phyloP scores from a whole-genome alignment of 805 yeast species.

The Kuraishia capsulata region DNA sequence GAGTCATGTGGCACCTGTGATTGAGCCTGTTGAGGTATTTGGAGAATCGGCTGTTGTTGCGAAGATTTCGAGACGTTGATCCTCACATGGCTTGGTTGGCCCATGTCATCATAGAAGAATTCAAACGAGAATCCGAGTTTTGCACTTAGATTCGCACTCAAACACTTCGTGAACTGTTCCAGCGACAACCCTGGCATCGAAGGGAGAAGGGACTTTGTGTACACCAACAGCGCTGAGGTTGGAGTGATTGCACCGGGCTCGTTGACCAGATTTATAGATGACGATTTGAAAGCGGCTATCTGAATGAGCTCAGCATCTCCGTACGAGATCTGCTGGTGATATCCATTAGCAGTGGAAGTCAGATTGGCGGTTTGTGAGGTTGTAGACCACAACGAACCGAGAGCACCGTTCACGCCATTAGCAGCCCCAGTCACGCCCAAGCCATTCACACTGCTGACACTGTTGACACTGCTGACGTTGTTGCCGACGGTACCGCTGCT shows the following conservation, averaged over 20 bases:
- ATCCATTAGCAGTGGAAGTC: no score
- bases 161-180: conserved; percentile 19
- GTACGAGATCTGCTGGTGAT: conserved; percentile 6
- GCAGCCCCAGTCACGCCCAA: not conserved
- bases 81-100: conserved; percentile 33
- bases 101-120: conserved; percentile 33
- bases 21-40: no score
- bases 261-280: conserved; percentile 9
- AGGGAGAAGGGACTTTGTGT: conserved; percentile 14
- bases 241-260: conserved; percentile 15
- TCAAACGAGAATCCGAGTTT: conserved; percentile 27
- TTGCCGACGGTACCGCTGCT: not conserved
- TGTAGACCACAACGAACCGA: no score
- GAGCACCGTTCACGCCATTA: no score
- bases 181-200: conserved; percentile 20
- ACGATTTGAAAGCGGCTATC: conserved; percentile 30
- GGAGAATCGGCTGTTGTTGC: not conserved
- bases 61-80: conserved; percentile 6
- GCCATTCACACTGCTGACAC: not conserved
- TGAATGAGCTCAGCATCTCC: conserved; percentile 28
- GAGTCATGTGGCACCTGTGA: no score
- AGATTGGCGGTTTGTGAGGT: no score
- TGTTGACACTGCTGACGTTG: not conserved
- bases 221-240: conserved; percentile 14
- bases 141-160: conserved; percentile 21